Conservation (phyloP, 2,329 filamentous ascomycete genomes). For the Purpureocillium takamizusanense region DNA sequence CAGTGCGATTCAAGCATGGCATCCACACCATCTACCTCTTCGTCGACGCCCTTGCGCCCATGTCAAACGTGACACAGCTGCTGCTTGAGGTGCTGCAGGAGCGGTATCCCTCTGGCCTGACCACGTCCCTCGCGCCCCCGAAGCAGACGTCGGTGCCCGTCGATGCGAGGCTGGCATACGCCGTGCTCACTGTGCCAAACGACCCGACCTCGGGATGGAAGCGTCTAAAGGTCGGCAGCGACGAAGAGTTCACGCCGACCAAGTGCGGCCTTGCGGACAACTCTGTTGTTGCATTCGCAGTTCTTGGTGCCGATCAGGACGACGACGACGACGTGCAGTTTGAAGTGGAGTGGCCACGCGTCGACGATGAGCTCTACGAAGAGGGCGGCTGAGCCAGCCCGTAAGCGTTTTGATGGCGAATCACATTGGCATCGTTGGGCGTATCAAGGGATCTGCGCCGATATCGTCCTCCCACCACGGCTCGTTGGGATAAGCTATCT, state of each 20-base stretch:
- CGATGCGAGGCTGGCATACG: constrained; percentile 36
- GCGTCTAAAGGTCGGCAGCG: constrained; percentile 26
- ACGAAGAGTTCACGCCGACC: constrained; percentile 27
- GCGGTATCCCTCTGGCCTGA: constrained; percentile 45
- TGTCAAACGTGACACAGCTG: constrained; percentile 46
- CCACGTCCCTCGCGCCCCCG: constrained; percentile 19
- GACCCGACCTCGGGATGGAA: constrained; percentile 43
- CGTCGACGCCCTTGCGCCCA: constrained; percentile 46
- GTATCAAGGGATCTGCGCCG: too few relatives aligned
- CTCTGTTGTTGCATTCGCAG: constrained; percentile 38
- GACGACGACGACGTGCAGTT: constrained; percentile 30
- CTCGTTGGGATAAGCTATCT: too few relatives aligned
- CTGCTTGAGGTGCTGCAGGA: constrained; percentile 50
- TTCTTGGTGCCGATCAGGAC: constrained; percentile 22
- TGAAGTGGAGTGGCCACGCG: constrained; percentile 34
- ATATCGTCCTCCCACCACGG: too few relatives aligned
- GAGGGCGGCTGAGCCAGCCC: constrained; percentile 3
- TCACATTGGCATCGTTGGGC: background rate
- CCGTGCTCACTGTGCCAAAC: constrained; percentile 30
- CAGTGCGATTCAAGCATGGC: constrained; percentile 65
- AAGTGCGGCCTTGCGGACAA: constrained; percentile 37
- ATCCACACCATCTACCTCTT: constrained; percentile 63
- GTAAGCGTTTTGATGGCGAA: background rate
- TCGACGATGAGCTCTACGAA: constrained; percentile 29
- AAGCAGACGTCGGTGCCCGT: constrained; percentile 29